A percentile compares a stretch with the other conserved stretches of the same genome.
Conservation (phyloP, 2,329 filamentous ascomycete genomes). For the Colletotrichum chrysophilum region DNA sequence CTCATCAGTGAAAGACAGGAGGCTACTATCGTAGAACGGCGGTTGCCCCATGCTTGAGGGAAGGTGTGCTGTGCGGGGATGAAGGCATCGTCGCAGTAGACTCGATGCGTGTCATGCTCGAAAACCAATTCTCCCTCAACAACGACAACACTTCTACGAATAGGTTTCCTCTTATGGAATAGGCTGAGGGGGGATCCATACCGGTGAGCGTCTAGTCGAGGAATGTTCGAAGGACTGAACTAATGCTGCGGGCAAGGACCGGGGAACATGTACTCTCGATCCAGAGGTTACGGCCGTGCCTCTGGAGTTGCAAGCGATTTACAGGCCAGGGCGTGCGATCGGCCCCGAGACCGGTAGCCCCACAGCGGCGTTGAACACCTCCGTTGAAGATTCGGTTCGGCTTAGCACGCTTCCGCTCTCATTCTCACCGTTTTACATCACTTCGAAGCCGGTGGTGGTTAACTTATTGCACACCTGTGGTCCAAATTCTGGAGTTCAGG, state of each 20-base stretch:
- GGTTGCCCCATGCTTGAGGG: background rate
- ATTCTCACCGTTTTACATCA: background rate
- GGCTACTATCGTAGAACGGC: background rate
- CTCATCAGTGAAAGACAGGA: background rate
- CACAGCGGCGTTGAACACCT: background rate
- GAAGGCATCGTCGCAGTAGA: background rate
- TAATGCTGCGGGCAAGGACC: background rate
- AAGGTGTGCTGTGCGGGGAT: background rate
- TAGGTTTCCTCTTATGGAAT: background rate
- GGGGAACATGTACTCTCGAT: background rate
- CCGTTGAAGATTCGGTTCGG: background rate
- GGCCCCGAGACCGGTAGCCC: background rate
- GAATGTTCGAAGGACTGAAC: background rate
- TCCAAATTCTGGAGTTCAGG: background rate
- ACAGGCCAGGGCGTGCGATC: background rate
- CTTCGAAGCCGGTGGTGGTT: background rate
- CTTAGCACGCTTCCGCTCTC: background rate
- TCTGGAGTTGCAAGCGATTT: background rate
- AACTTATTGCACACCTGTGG: fast-evolving
- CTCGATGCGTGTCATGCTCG: background rate
- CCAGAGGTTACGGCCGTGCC: background rate
- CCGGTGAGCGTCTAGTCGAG: background rate
- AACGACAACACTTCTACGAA: background rate
- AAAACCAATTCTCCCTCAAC: background rate
- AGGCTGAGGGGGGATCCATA: background rate